Conservation (phyloP, 148 eudicot species). For the Cornus suecica region DNA sequence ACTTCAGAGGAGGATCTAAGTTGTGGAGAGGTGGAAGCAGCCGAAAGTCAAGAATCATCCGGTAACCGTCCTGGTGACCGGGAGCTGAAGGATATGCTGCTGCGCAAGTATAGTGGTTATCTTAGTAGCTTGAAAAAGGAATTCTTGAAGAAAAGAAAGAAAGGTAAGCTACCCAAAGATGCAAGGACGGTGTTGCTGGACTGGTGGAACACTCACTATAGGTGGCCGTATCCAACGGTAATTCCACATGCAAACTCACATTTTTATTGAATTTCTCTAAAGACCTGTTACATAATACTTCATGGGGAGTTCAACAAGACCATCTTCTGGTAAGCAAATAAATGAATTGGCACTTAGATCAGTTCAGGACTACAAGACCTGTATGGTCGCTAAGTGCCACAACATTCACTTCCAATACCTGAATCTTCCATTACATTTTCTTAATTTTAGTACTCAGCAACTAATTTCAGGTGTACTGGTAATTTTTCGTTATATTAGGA, state of each 20-base stretch:
- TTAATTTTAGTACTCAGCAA: background rate
- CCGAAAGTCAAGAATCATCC: slow-evolving; percentile 27
- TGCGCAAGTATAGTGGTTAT: slow-evolving; percentile 43
- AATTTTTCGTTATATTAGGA: background rate
- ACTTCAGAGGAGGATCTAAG: slow-evolving; percentile 32
- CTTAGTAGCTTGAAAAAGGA: slow-evolving; percentile 40
- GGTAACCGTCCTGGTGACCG: slow-evolving; percentile 12
- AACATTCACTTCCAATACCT: background rate
- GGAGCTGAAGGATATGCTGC: slow-evolving; percentile 36
- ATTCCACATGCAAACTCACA: background rate
- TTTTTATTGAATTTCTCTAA: background rate
- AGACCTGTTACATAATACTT: background rate
- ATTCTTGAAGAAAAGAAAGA: slow-evolving; percentile 46
- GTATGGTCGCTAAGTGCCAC: background rate
- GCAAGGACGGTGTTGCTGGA: slow-evolving; percentile 38
- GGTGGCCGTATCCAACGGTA: slow-evolving; percentile 63
- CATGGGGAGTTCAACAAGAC: background rate
- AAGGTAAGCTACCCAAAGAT: slow-evolving; percentile 50
- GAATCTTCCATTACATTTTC: background rate
- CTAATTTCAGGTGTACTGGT: background rate
- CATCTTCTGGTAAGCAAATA: background rate
- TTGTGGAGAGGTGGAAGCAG: slow-evolving; percentile 26
- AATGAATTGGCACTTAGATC: background rate
- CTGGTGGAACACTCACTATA: slow-evolving; percentile 51
- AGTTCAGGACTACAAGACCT: background rate